A percentile compares a stretch with the other conserved stretches of the same genome.
phyloP scores from a whole-genome alignment of 2,329 filamentous ascomycete genomes.

The Leptographium lundbergii region DNA sequence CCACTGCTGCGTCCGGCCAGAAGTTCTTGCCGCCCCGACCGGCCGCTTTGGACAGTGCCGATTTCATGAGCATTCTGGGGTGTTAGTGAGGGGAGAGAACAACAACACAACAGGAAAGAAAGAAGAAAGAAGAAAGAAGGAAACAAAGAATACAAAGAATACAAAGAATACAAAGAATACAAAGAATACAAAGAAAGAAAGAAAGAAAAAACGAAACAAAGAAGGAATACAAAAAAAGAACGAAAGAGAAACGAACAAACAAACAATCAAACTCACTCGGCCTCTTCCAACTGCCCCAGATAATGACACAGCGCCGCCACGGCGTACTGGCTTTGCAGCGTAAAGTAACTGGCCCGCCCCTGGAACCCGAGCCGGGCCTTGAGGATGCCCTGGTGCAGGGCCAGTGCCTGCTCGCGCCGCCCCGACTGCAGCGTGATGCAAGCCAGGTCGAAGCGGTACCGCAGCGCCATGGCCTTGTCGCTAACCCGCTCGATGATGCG shows the following conservation, averaged over 20 bases:
- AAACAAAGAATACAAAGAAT: background rate
- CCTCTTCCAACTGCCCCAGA: constrained; percentile 8
- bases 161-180: background rate
- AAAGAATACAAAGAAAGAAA: background rate
- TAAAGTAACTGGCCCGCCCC: constrained; percentile 11
- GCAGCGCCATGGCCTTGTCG: constrained; percentile 9
- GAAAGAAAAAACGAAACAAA: background rate
- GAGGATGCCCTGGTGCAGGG: constrained; percentile 8
- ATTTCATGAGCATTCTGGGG: constrained; percentile 5
- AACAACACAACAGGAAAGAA: too few relatives aligned
- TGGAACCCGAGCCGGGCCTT: constrained; percentile 11
- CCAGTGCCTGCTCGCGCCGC: constrained; percentile 3
- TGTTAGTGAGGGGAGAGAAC: background rate
- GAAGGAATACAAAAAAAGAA: background rate
- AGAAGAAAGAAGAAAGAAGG: background rate
- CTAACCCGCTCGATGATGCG: constrained; percentile 6
- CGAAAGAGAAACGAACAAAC: too few relatives aligned
- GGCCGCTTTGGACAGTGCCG: constrained; percentile 4
- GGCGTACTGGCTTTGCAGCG: constrained; percentile 11
- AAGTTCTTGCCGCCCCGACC: constrained; percentile 7
- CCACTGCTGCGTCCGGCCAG: constrained; percentile 10
- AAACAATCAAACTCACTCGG: constrained; percentile 4
- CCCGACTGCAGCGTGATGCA: constrained; percentile 12
- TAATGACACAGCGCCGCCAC: constrained; percentile 9
- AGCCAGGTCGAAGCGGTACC: constrained; percentile 10